Evolutionary conservation across 1,284 basidiomycete species (phyloP), one percentile per base, ranked within the genome.

Genomic region (Rhodotorula sp.): DNA sequence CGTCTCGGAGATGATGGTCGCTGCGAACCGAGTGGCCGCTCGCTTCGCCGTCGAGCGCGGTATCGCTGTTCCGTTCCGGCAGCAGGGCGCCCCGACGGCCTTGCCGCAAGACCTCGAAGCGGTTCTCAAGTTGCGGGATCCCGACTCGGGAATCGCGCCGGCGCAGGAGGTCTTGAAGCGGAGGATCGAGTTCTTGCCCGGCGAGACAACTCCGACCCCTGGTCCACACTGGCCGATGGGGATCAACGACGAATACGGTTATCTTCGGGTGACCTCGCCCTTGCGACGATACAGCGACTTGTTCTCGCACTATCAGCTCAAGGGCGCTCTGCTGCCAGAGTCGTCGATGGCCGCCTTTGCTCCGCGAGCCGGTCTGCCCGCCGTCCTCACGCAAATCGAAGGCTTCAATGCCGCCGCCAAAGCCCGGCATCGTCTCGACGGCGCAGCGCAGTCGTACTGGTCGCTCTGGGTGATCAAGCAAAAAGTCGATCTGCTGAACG

Each of bases 231-330:
- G 85, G 83, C 81, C 83, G 5, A 82, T 97, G 76, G 93, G 91
- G 7, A 81, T 94, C 34, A 83, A 85, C 1, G 86, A 87, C 63
- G 88, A 90, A 73, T 89, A 88, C 15, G 83, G 83, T 0, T 99
- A 99, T 80, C 82, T 85, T 16, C 87, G 91, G n/a, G 88, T 87
- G 6, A 98, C 97, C 1, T 92, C 89, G 4, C 97, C 97, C 0
- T 83, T 99, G 61, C 86, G 97, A 57, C 86, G 97, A 31, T 97
- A 89, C 80, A 81, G 84, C 55, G 97, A 99, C 81, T 81, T 98
- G 76, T 79, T 97, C 8, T 83, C 84, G 15, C 97, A 99, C 82
- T 99, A 94, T 93, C 95, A 98, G 81, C 87, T 99, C 81, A 95
- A 97, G 80, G 84, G 88, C 61, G 86, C 86, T 3, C 82, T 97